Conservation (phyloP, 2,329 filamentous ascomycete genomes). For the Fusarium subtropicale region DNA sequence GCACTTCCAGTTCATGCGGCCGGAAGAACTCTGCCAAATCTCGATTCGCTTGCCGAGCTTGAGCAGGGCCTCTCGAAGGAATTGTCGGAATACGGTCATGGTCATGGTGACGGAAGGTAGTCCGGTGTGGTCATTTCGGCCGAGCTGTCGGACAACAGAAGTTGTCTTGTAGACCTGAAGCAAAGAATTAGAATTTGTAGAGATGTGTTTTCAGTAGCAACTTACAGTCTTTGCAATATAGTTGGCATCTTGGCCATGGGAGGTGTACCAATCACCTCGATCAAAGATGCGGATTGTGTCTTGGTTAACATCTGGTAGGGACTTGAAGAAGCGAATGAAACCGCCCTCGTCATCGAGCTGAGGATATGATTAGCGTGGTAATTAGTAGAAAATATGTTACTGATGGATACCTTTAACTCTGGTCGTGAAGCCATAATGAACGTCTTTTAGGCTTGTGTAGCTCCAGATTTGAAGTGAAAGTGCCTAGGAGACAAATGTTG, state of each 20-base stretch:
- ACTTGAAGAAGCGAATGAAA: slow-evolving; percentile 96
- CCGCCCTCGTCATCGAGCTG: slow-evolving; percentile 96
- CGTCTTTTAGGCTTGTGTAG: slow-evolving; percentile 15
- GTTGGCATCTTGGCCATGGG: slow-evolving; percentile 86
- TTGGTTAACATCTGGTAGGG: slow-evolving; percentile 75
- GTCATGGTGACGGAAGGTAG: slow-evolving; percentile 96
- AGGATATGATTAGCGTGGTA: slow-evolving; percentile 10
- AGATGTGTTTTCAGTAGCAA: background rate
- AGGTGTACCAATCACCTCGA: slow-evolving; percentile 93
- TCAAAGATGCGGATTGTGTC: slow-evolving; percentile 93
- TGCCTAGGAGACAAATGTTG: slow-evolving; percentile 21
- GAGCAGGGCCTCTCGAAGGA: slow-evolving; percentile 93
- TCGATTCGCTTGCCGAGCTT: slow-evolving; percentile 91
- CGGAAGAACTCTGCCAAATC: slow-evolving; percentile 81
- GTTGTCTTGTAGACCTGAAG: slow-evolving; percentile 93
- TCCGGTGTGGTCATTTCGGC: slow-evolving; percentile 83
- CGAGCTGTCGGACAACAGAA: slow-evolving; percentile 90
- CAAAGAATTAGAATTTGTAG: slow-evolving; percentile 11
- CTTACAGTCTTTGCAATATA: slow-evolving; percentile 82
- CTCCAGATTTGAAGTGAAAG: slow-evolving; percentile 21
- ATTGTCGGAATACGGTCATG: slow-evolving; percentile 93
- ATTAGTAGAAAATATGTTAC: background rate
- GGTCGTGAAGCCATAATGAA: slow-evolving; percentile 75
- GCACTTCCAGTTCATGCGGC: slow-evolving; percentile 92
- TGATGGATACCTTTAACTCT: slow-evolving; percentile 71